Evolutionary conservation across 129 eudicot genomes (phyloP).

Genomic region (Helichrysum umbraculigerum): DNA sequence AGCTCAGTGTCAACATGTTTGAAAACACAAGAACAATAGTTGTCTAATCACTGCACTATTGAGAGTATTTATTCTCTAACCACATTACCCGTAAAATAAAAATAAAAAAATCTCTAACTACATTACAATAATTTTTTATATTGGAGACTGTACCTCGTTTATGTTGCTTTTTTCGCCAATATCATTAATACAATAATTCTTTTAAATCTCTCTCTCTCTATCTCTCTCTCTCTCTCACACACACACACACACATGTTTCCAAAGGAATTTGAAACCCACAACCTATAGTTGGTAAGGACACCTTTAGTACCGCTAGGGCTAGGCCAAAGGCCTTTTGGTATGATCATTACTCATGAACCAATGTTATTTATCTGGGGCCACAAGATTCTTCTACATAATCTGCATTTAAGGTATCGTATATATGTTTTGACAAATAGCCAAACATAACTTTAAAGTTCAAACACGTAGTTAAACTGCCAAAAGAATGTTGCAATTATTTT

Average conservation of each 20-base stretch:
- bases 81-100: background rate
- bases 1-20: constrained; percentile 8
- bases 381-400: background rate
- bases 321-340: no score
- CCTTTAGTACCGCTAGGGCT: no score
- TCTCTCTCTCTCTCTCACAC: no score
- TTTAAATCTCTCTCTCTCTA: no score
- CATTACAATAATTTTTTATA: no score
- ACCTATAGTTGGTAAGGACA: no score
- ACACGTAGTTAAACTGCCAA: background rate
- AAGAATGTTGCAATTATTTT: background rate
- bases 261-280: no score
- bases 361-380: background rate
- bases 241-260: no score
- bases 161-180: no score
- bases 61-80: background rate
- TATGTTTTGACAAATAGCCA: background rate
- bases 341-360: background rate
- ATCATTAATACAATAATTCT: no score
- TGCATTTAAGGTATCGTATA: background rate
- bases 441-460: background rate
- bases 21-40: background rate
- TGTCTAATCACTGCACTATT: background rate
- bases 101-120: background rate
- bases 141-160: background rate